A percentile compares a stretch with the other conserved stretches of the same genome.
phyloP scores from a whole-genome alignment of 257 asterid species.

The Plantago elongata region DNA sequence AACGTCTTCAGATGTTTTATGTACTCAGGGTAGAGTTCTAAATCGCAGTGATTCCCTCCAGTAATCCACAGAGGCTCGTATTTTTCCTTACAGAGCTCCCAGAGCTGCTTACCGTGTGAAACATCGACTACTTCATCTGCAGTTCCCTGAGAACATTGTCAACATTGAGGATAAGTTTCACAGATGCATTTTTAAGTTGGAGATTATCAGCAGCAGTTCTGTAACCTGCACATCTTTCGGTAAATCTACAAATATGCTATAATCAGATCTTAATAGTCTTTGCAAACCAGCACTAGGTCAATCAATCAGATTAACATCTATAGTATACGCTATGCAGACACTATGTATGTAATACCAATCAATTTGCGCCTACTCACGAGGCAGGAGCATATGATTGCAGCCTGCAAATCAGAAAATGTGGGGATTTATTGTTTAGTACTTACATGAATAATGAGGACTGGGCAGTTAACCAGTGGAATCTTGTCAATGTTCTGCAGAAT shows the following conservation, averaged over 20 bases:
- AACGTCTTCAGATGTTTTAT: conserved; percentile 72
- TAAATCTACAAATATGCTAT: too few species aligned
- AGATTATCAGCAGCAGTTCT: too few species aligned
- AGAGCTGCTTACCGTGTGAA: conserved; percentile 83
- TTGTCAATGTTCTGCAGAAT: conserved; percentile 72
- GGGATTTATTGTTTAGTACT: conserved; percentile 32
- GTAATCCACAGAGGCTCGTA: conserved; percentile 87
- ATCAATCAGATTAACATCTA: too few species aligned
- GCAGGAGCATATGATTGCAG: too few species aligned
- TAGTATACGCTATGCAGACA: too few species aligned
- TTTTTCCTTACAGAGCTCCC: conserved; percentile 80
- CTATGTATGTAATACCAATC: too few species aligned
- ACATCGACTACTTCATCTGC: conserved; percentile 86
- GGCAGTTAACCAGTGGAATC: conserved; percentile 47
- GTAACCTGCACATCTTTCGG: too few species aligned
- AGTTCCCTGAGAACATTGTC: conserved; percentile 52
- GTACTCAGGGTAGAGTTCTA: conserved; percentile 80
- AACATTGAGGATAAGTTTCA: neutral
- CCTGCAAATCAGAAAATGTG: too few species aligned
- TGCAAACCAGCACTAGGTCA: too few species aligned
- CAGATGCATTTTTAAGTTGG: too few species aligned
- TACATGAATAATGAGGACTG: conserved; percentile 75
- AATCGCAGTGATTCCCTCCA: conserved; percentile 82
- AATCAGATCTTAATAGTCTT: too few species aligned
- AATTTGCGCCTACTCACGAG: too few species aligned